Conservation (phyloP, 495 filamentous ascomycete genomes). For the Tuber indicum region DNA sequence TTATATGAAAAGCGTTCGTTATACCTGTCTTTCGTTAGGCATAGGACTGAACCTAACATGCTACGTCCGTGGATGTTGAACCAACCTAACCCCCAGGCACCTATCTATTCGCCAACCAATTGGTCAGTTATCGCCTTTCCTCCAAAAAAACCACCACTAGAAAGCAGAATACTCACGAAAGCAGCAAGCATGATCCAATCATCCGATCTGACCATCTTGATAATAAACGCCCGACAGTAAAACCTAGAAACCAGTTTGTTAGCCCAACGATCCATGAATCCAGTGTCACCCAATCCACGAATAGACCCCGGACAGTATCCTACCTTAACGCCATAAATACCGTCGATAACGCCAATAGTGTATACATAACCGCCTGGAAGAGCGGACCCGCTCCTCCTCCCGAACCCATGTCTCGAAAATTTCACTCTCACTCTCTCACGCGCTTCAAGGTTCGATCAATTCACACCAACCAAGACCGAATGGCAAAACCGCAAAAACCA, state of each 20-base stretch:
- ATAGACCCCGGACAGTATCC: neutral
- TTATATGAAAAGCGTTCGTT: slow-evolving; percentile 26
- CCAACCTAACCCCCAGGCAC: slow-evolving; percentile 20
- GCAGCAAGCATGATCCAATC: slow-evolving; percentile 35
- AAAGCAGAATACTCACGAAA: slow-evolving; percentile 12
- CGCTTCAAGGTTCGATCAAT: neutral
- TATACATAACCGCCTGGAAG: slow-evolving; percentile 23
- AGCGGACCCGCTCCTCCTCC: slow-evolving; percentile 42
- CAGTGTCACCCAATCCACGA: neutral
- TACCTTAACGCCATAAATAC: slow-evolving; percentile 28
- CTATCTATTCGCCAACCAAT: slow-evolving; percentile 11
- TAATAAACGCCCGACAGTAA: slow-evolving; percentile 25
- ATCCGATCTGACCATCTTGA: slow-evolving; percentile 21
- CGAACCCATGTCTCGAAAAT: neutral
- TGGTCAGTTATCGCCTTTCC: neutral
- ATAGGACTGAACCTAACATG: neutral
- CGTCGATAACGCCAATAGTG: slow-evolving; percentile 24
- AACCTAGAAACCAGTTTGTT: slow-evolving; percentile 10
- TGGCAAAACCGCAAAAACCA: neutral
- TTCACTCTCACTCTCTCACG: neutral
- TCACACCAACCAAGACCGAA: neutral
- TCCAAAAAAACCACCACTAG: neutral
- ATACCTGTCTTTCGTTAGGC: slow-evolving; percentile 2
- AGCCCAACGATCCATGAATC: neutral
- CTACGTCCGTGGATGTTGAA: neutral